A percentile compares a stretch with the other conserved stretches of the same genome.
phyloP scores from a whole-genome alignment of 441 rosid species.

The Gossypium aridum region DNA sequence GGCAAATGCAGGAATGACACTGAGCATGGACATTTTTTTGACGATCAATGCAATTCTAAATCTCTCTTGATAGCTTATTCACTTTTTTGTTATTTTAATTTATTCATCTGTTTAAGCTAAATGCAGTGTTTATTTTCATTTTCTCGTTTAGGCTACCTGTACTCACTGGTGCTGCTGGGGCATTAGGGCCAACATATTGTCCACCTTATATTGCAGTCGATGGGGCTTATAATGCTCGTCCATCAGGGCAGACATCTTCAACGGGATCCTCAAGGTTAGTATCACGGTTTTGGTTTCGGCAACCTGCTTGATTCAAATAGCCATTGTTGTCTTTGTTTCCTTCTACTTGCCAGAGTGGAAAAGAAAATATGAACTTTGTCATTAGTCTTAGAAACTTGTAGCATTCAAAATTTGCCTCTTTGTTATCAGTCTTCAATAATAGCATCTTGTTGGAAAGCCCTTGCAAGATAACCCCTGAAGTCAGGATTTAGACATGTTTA shows the following conservation, averaged over 20 bases:
- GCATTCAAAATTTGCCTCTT: background rate
- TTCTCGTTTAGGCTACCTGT: conserved; percentile 70
- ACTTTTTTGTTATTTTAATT: background rate
- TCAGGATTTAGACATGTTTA: background rate
- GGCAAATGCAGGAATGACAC: background rate
- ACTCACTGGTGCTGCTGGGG: conserved; percentile 78
- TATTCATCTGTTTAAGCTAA: background rate
- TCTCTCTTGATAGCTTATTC: background rate
- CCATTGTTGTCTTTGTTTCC: background rate
- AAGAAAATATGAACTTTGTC: background rate
- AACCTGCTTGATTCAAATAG: background rate
- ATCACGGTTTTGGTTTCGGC: background rate
- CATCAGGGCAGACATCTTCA: conserved; percentile 51
- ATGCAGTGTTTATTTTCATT: background rate
- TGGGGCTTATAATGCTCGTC: conserved; percentile 59
- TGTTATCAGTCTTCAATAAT: background rate
- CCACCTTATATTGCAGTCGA: conserved; percentile 70
- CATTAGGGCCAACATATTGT: conserved; percentile 65
- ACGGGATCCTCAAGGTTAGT: conserved; percentile 55
- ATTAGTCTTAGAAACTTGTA: background rate
- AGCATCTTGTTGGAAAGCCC: background rate
- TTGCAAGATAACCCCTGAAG: background rate
- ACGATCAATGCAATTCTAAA: background rate
- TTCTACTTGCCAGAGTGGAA: background rate
- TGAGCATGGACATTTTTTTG: background rate